Base-by-base conservation (phyloP, 352 stramenopile genomes). In the Pythium guiyangense region DNA sequence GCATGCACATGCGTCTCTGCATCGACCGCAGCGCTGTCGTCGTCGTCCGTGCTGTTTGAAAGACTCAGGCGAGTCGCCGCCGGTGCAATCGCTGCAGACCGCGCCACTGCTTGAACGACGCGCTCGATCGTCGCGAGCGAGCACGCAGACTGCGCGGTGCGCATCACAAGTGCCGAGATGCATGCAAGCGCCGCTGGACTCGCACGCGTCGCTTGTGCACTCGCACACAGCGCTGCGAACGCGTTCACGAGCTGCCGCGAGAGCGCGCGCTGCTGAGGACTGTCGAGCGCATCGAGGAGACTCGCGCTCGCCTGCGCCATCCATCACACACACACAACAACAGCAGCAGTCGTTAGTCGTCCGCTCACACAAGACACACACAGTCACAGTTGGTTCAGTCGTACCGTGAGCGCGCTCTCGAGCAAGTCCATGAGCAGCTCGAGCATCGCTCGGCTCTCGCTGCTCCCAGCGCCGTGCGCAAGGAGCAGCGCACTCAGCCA, bases 401-500 rank as follows among this genome's bases (percentile, higher is more conserved):
- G 31, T 44, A 70, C 68, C 59, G 60, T 60, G 4, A 77, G n/a
- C n/a, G 61, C 66, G 20, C 49, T 55, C 29, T 73, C 60, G 9
- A 91, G 56, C 18, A 91, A 55, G 4, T 55, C 60, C 57, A 72
- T 64, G 20, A 88, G 59, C 25, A 79, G 56, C 22, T 74, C 58
- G 15, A 87, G 44, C 22, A 25, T 20, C 49, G 57, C 61, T 17
- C 49, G 51, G 35, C 57, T 20, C 20, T 46, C 34, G 31, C 20
- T 53, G 57, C 29, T 53, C 54, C 8, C 55, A 18, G 39, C 18
- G 39, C 39, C 39, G 6, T 26, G 42, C 1, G 42, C 20, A n/a
- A 78, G 58, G 40, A 85, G 71, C 31, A 86, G 66, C 9, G 54
- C 47, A 0, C 66, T 54, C 18, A 91, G 27, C 84, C 84, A 94